These are phyloP conservation scores for Arthrobotrys sphaeroides DNA, from an alignment of 2,329 filamentous ascomycete species.

Conservation along the genomic window DNA sequence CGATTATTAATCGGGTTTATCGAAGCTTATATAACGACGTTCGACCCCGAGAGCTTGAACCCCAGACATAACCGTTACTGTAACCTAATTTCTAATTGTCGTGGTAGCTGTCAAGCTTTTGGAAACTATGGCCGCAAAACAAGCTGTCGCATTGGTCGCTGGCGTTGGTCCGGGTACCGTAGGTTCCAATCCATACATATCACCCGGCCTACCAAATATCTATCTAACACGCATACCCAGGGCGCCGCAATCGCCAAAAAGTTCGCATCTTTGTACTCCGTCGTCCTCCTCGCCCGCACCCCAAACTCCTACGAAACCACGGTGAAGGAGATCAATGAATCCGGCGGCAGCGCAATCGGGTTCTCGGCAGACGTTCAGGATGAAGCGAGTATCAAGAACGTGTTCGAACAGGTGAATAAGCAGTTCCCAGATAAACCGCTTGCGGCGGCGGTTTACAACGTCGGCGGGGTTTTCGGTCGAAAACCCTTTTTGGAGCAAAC, in stretches of 20 bases:
- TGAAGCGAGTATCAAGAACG: conserved; percentile 66
- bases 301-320: conserved; percentile 73
- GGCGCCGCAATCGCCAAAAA: conserved; percentile 67
- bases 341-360: conserved; percentile 75
- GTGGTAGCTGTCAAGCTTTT: background rate
- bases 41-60: background rate
- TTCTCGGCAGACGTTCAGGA: conserved; percentile 74
- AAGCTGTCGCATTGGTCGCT: conserved; percentile 69
- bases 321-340: conserved; percentile 73
- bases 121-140: conserved; percentile 53
- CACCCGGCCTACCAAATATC: background rate
- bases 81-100: background rate
- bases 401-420: conserved; percentile 71
- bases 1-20: background rate
- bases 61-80: too few species aligned
- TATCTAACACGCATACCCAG: background rate
- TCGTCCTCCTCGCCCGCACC: conserved; percentile 77
- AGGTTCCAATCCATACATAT: background rate
- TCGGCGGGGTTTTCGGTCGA: conserved; percentile 65
- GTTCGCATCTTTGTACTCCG: conserved; percentile 74
- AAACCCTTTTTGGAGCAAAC: conserved; percentile 71
- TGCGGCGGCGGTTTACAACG: conserved; percentile 77
- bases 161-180: conserved; percentile 76
- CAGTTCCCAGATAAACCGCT: conserved; percentile 68
- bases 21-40: background rate